Evolutionary conservation across 1,284 basidiomycete species (phyloP).

Genomic region (Mrakiaceae sp.): DNA sequence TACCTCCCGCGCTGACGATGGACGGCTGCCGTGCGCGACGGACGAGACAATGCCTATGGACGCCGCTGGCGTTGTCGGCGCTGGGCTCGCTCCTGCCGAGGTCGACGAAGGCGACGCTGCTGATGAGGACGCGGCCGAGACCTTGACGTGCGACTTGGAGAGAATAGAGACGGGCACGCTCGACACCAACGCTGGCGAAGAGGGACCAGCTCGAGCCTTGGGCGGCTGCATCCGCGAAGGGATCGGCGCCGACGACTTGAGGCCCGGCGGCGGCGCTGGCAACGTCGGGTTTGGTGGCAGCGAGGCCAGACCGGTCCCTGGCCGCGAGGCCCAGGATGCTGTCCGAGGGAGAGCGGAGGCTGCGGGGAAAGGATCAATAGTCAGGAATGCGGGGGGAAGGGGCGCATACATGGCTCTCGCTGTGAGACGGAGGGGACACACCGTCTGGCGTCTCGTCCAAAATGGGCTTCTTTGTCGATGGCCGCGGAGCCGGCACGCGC

Average conservation of each 20-base stretch:
- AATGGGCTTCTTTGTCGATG: constrained; percentile 38
- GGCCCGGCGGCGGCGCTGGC: constrained; percentile 26
- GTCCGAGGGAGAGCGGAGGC: constrained; percentile 57
- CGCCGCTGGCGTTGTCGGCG: neutral
- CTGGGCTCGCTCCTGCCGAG: too few species aligned
- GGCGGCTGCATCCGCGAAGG: neutral
- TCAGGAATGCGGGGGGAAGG: too few species aligned
- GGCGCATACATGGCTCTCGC: too few species aligned
- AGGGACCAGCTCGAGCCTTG: too few species aligned
- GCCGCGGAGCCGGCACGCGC: constrained; percentile 31
- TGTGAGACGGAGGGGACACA: constrained; percentile 27
- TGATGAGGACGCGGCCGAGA: neutral
- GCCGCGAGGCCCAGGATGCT: constrained; percentile 68
- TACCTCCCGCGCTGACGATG: too few species aligned
- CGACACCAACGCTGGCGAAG: too few species aligned
- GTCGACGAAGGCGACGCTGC: neutral
- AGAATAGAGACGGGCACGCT: too few species aligned
- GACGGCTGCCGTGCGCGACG: too few species aligned
- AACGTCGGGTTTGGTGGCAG: constrained; percentile 17
- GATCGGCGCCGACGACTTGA: neutral
- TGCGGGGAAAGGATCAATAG: constrained; percentile 18
- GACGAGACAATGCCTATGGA: constrained; percentile 9
- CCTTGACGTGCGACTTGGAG: too few species aligned
- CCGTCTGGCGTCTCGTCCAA: constrained; percentile 49
- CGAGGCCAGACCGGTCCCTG: constrained; percentile 23